Evolutionary conservation across 2,329 filamentous ascomycete genomes (phyloP), one percentile per base, ranked within the genome.

Genomic region (Aspergillus sp.): DNA sequence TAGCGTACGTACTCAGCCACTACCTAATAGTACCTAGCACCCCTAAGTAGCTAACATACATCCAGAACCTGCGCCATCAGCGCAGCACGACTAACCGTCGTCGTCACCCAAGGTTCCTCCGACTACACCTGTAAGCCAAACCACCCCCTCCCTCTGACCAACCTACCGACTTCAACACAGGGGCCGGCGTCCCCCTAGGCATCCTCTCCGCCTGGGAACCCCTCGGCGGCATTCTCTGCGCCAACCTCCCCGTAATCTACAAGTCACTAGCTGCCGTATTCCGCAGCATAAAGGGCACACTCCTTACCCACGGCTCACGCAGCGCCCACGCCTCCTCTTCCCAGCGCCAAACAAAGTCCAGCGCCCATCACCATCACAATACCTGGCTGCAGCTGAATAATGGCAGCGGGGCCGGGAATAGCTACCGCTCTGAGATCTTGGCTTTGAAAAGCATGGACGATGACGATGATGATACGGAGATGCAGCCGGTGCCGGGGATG

Each of bases 151-250:
- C n/a, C 21, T 5, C 30, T 0, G n/a, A 7, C 13, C 2, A 45
- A n/a, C 13, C 8, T 7, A 41, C 17, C 55, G 7, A 38, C 10
- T 13, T 12, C n/a, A 17, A 15, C 17, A 32, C 32, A 57, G 54
- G 57, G 55, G 50, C 36, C 25, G 43, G 53, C 15, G 60, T 60
- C 30, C 32, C 57, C 15, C 49, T 62, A 0, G 41, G 53, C 10
- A 60, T 62, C 25, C 49, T 62, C 23, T 62, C 60, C 1, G 57
- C 51, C 12, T 62, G 60, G 60, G 60, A 62, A 23, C 57, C 60
- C 7, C 54, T 62, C 1, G 60, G 57, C 8, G 60, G 53, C 0
- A 62, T 62, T 2, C 50, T 62, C 45, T 62, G 60, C 43, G 57
- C 60, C 17, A 62, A 60, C 23, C 54, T 62, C 1, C 60, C 60